Evolutionary conservation across 164 flowering plant genomes (phyloP).

Genomic region (Brasenia schreberi): DNA sequence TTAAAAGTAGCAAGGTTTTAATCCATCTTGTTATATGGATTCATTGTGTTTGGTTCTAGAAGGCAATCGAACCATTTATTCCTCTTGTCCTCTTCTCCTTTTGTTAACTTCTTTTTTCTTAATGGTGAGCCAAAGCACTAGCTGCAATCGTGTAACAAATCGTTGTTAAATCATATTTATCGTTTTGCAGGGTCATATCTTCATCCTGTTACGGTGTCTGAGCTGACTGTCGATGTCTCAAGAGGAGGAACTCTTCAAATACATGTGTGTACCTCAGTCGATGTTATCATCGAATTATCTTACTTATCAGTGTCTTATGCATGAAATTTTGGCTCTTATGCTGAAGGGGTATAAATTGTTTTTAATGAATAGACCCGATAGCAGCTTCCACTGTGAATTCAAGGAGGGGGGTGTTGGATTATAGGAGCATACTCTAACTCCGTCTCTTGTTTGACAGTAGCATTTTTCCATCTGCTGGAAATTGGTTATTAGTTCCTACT

Average conservation of each 20-base stretch:
- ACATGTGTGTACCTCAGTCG: constrained; percentile 11
- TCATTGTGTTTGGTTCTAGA: too few species aligned
- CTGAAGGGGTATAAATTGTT: constrained; percentile 13
- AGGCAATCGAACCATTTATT: too few species aligned
- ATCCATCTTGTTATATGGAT: too few species aligned
- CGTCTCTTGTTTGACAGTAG: too few species aligned
- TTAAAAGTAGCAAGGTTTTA: too few species aligned
- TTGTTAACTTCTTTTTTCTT: not conserved
- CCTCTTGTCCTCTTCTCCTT: too few species aligned
- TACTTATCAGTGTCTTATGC: not conserved
- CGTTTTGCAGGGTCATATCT: constrained; percentile 17
- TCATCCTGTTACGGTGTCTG: constrained; percentile 17
- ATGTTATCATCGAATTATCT: not conserved
- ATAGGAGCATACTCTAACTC: not conserved
- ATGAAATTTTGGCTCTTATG: not conserved
- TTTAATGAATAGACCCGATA: not conserved
- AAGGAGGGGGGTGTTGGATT: too few species aligned
- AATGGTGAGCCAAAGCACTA: too few species aligned
- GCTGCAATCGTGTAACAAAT: too few species aligned
- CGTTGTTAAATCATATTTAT: too few species aligned
- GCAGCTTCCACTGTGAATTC: not conserved
- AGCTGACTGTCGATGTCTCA: constrained; percentile 22
- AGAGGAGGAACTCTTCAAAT: constrained; percentile 23
- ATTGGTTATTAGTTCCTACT: too few species aligned
- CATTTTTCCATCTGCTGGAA: too few species aligned